phyloP scores from a whole-genome alignment of 306 rosid species.

The Cyclanthera cordifolia region DNA sequence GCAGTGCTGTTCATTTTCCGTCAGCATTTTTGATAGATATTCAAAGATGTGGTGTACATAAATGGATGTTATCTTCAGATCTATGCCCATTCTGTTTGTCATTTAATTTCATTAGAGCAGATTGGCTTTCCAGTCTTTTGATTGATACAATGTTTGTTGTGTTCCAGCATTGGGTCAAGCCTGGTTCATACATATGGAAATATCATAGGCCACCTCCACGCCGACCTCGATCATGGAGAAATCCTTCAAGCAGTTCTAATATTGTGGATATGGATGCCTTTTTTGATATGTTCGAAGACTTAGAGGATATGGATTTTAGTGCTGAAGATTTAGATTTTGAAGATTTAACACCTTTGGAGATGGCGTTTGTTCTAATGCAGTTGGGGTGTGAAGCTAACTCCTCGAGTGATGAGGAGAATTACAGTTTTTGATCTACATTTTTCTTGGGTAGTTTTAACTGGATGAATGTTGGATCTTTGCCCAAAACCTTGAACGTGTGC shows the following conservation, averaged over 20 bases:
- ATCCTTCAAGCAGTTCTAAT: conserved; percentile 26
- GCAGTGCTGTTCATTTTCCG: conserved; percentile 2
- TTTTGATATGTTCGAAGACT: conserved; percentile 24
- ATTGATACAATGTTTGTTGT: conserved; percentile 45
- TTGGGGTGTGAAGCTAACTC: conserved; percentile 25
- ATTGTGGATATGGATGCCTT: conserved; percentile 21
- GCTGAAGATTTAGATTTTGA: conserved; percentile 24
- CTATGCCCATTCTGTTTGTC: conserved; percentile 22
- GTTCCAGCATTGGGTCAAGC: conserved; percentile 49
- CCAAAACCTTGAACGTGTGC: neutral
- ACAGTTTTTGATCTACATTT: conserved; percentile 14
- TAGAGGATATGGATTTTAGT: conserved; percentile 15
- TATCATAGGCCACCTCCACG: conserved; percentile 40
- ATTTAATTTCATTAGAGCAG: conserved; percentile 27
- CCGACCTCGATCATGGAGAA: conserved; percentile 26
- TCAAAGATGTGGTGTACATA: neutral
- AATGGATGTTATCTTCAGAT: conserved; percentile 9
- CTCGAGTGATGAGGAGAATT: conserved; percentile 30
- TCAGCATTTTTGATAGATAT: conserved; percentile 5
- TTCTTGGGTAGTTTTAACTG: neutral
- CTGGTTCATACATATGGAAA: conserved; percentile 41
- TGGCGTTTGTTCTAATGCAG: conserved; percentile 20
- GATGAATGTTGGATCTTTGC: neutral
- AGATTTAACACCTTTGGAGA: conserved; percentile 20
- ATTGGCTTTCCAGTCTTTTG: conserved; percentile 34